Evolutionary conservation across 768 basidiomycete genomes (phyloP).

Genomic region (Lepiota venenata): DNA sequence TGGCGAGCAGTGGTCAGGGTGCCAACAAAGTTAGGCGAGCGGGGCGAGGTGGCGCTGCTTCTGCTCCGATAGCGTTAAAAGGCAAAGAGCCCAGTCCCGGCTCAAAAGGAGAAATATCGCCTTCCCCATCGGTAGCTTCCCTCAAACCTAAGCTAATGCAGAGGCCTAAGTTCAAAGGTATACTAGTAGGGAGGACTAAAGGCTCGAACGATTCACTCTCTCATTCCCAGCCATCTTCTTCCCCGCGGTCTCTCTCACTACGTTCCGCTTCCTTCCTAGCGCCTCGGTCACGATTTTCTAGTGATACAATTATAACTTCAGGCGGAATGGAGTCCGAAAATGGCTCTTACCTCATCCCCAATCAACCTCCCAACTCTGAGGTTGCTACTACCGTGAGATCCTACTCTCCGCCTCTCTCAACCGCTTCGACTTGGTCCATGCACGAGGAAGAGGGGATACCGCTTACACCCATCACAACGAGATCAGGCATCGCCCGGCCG

Average conservation of each 20-base stretch:
- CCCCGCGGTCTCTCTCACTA: background rate
- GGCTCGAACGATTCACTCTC: background rate
- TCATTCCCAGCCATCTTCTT: background rate
- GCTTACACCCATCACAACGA: background rate
- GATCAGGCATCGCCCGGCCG: background rate
- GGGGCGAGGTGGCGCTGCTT: background rate
- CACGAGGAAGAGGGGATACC: background rate
- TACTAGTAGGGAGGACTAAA: background rate
- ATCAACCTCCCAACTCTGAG: background rate
- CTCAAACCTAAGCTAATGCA: conserved; percentile 1
- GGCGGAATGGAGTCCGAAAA: background rate
- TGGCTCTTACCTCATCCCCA: background rate
- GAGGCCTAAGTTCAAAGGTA: background rate
- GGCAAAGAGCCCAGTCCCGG: background rate
- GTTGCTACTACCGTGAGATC: background rate
- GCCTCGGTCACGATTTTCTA: background rate
- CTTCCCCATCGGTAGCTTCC: background rate
- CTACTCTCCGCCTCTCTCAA: background rate
- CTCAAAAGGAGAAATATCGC: background rate
- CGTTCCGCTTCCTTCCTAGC: background rate
- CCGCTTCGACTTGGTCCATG: background rate
- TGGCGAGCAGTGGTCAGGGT: background rate
- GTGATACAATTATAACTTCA: background rate
- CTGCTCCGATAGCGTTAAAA: background rate
- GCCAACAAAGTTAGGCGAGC: background rate